These are phyloP conservation scores for Cryptococcus sp. DNA, from an alignment of 1,284 basidiomycete genomes.

Conservation along the genomic window DNA sequence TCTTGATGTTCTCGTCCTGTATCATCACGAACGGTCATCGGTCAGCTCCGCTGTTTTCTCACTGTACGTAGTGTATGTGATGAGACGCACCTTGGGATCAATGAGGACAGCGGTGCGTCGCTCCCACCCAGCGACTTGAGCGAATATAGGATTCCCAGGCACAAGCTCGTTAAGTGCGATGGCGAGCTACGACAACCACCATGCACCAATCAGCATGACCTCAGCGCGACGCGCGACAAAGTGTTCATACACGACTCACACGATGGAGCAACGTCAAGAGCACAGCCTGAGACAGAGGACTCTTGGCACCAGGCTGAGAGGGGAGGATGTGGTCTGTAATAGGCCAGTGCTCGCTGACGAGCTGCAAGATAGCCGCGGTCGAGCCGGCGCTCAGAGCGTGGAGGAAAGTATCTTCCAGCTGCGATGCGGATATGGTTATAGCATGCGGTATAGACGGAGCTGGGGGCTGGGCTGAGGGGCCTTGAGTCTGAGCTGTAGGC, in stretches of 20 bases:
- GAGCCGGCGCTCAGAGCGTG: constrained; percentile 23
- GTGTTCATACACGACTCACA: constrained; percentile 22
- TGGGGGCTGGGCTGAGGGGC: constrained; percentile 10
- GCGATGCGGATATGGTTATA: constrained; percentile 5
- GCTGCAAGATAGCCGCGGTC: constrained; percentile 22
- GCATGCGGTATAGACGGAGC: constrained; percentile 6
- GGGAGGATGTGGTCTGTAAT: constrained; percentile 30
- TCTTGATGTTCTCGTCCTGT: constrained; percentile 19
- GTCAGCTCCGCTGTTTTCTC: too few species aligned
- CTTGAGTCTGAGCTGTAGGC: constrained; percentile 1
- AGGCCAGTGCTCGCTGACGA: constrained; percentile 27
- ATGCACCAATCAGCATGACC: not conserved
- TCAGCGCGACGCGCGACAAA: not conserved
- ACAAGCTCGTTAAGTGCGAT: constrained; percentile 28
- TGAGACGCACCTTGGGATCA: constrained; percentile 21
- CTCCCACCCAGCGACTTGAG: constrained; percentile 28
- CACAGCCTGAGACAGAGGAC: constrained; percentile 39
- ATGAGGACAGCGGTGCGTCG: constrained; percentile 27
- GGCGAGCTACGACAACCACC: constrained; percentile 19
- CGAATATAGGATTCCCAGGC: constrained; percentile 27
- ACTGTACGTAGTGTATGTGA: not conserved
- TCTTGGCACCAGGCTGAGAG: constrained; percentile 11
- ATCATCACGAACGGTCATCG: too few species aligned
- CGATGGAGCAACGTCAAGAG: constrained; percentile 43
- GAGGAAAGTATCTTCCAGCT: constrained; percentile 41